Conservation (phyloP, 176 grass and related monocot genomes). For the Typha latifolia region DNA sequence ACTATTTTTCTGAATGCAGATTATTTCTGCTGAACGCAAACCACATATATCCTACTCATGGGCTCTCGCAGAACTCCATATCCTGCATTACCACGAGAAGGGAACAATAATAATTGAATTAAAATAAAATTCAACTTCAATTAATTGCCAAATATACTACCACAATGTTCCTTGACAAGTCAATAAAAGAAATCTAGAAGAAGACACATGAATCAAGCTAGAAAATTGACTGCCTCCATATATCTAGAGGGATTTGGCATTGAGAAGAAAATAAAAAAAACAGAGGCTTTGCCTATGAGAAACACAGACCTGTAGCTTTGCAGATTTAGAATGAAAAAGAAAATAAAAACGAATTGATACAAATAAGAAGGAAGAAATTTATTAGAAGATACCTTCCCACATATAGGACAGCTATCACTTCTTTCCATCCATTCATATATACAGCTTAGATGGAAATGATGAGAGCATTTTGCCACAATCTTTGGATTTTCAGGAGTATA, state of each 20-base stretch:
- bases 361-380: neutral
- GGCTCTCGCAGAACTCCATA: constrained; percentile 88
- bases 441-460: constrained; percentile 92
- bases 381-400: constrained; percentile 42
- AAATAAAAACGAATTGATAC: neutral
- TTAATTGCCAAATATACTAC: too few relatives aligned
- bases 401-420: constrained; percentile 84
- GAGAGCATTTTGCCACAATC: constrained; percentile 72
- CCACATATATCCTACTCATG: constrained; percentile 28
- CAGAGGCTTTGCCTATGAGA: too few relatives aligned
- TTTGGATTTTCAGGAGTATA: constrained; percentile 79
- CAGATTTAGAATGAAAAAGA: too few relatives aligned
- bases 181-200: too few relatives aligned
- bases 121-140: too few relatives aligned
- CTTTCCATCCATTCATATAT: constrained; percentile 99
- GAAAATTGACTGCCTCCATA: too few relatives aligned
- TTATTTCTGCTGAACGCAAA: constrained; percentile 2
- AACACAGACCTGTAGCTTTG: too few relatives aligned
- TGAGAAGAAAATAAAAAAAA: too few relatives aligned
- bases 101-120: constrained; percentile 2
- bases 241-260: too few relatives aligned
- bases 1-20: neutral
- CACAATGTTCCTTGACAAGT: too few relatives aligned
- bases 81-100: constrained; percentile 32
- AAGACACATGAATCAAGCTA: too few relatives aligned